Evolutionary conservation across 441 rosid species (phyloP), one percentile per base, ranked within the genome.

Genomic region (Breynia disticha): DNA sequence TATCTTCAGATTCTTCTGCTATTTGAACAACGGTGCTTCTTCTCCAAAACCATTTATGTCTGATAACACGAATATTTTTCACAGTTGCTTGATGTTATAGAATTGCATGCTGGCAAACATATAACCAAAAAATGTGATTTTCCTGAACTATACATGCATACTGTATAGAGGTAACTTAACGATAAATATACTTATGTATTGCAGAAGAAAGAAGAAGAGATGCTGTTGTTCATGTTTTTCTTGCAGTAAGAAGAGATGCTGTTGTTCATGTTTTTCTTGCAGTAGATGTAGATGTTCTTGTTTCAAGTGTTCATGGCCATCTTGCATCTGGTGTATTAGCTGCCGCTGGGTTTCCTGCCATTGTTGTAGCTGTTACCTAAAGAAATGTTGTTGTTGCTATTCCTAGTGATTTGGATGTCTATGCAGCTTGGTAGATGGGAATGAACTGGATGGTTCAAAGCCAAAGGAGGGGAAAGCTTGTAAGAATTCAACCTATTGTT

Each of bases 211-310:
- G n/a, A 64, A 47, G 57, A 45, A 56, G 57, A 63, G 50, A 53
- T 71, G 35, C 35, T 28, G 60, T 43, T 58, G 62, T 68, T 69
- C 71, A 61, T 73, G 80, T 73, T 56, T 76, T 32, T 72, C n/a
- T n/a, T n/a, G n/a, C n/a, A n/a, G n/a, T n/a, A 64, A 47, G 57
- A 45, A 56, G 57, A 63, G 50, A 53, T 71, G 35, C 35, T 28
- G 60, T 43, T 58, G 62, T 68, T 69, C 71, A 61, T 73, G 80
- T 73, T 56, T 76, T 32, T 72, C 76, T 14, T 74, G 78, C 72
- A 69, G 64, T 71, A 59, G 71, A 70, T 72, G 58, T 48, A 68
- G 54, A 1, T 28, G 35, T 28, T 28, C 35, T 28, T 28, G 35
- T 28, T 28, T 5, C 35, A 28, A 28, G 35, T 28, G 35, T 28